Percentiles rank a stretch among this genome's conserved stretches.
phyloP scores from a whole-genome alignment of 2,329 filamentous ascomycete genomes.

The Rachicladosporium sp. region DNA sequence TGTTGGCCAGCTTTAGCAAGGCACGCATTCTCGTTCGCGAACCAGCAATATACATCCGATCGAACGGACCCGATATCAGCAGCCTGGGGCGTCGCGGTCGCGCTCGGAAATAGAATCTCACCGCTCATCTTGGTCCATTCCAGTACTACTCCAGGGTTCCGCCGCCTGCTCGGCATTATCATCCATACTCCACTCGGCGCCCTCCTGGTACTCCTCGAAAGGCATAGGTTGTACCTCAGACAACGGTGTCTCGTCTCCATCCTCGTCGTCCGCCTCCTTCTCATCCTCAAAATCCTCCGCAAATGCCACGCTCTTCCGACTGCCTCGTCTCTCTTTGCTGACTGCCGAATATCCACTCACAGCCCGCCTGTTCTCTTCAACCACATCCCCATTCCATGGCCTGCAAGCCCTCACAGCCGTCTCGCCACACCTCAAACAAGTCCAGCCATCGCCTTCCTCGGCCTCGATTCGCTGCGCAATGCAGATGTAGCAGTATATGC shows the following conservation, averaged over 20 bases:
- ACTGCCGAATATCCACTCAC: neutral
- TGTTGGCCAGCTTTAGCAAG: no score
- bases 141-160: no score
- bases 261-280: conserved; percentile 3
- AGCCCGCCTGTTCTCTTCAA: conserved; percentile 38
- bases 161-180: neutral
- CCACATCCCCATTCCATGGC: conserved; percentile 83
- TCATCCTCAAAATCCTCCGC: conserved; percentile 21
- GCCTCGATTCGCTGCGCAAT: conserved; percentile 79
- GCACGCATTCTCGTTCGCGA: no score
- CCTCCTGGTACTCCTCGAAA: conserved; percentile 38
- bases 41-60: no score
- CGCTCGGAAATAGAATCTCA: no score
- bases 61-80: no score
- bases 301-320: conserved; percentile 21
- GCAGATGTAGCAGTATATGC: conserved; percentile 93
- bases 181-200: conserved; percentile 43
- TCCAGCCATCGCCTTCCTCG: conserved; percentile 90
- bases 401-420: conserved; percentile 66
- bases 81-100: no score
- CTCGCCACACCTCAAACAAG: conserved; percentile 78
- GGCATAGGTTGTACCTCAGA: conserved; percentile 5
- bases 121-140: no score
- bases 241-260: neutral
- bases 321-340: conserved; percentile 9